Percentiles rank a stretch among this genome's conserved stretches.
phyloP scores from a whole-genome alignment of 2,329 filamentous ascomycete genomes.

The Harringtonia aguacate region DNA sequence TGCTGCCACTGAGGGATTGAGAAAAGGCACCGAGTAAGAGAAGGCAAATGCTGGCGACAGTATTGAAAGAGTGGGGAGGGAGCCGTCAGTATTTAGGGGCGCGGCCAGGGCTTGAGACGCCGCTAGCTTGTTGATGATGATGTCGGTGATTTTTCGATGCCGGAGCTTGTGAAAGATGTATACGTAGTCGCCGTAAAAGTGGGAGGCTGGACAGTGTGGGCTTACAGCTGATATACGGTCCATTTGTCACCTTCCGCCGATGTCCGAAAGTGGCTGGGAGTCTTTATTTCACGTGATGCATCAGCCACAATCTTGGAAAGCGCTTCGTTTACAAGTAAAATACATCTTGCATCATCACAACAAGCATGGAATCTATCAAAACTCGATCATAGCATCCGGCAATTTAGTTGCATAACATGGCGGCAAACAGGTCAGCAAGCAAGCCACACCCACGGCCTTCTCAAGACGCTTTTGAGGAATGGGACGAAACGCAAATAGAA shows the following conservation, averaged over 20 bases:
- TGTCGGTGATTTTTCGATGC: not conserved
- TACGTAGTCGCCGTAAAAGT: conserved; percentile 7
- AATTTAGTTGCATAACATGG: conserved; percentile 2
- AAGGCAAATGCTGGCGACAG: not conserved
- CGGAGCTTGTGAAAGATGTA: conserved; percentile 8
- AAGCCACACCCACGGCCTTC: conserved; percentile 1
- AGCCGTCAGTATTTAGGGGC: not conserved
- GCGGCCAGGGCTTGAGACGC: not conserved
- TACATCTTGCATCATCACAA: too few species aligned
- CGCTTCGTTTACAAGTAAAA: too few species aligned
- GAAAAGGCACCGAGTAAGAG: not conserved
- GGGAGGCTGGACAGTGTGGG: conserved; percentile 14
- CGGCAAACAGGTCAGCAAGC: conserved; percentile 3
- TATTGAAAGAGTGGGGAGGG: not conserved
- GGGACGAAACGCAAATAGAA: conserved; percentile 39
- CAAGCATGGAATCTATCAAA: too few species aligned
- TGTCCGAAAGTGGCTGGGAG: not conserved
- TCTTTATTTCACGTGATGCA: not conserved
- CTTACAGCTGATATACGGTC: conserved; percentile 11
- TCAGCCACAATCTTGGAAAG: not conserved
- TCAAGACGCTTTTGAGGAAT: conserved; percentile 18
- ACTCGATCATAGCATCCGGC: too few species aligned
- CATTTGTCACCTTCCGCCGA: conserved; percentile 2
- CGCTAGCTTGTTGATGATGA: conserved; percentile 3
- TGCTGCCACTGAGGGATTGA: conserved; percentile 5